Evolutionary conservation across 768 basidiomycete genomes (phyloP), one percentile per base, ranked within the genome.

Genomic region (Termitomyces sp.): DNA sequence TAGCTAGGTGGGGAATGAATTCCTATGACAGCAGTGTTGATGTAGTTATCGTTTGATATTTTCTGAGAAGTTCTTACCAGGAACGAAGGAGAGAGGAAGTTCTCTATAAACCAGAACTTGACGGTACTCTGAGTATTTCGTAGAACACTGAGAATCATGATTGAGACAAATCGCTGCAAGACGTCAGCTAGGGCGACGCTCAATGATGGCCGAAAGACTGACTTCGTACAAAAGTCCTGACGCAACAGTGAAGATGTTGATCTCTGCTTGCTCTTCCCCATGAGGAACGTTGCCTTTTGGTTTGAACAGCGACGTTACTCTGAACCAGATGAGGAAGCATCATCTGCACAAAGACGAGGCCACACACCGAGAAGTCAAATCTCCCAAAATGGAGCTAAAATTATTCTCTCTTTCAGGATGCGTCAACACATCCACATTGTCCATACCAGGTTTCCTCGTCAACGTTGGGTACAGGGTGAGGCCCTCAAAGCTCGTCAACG

Each of bases 91-190:
- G 96, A 98, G 14, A 98, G 82, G 83, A 99, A 99, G 76, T 99
- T 98, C 72, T 97, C 92, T 65, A 99, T 98, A 76, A 98, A 98
- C 97, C 97, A 98, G 77, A 98, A 99, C 73, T 99, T 99, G 73
- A 99, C 96, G 32, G 86, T 90, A 68, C 89, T 91, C 20, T 94
- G 87, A 17, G 97, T 98, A 70, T 98, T 96, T 45, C 88, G 88
- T 65, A 98, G 79, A 37, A 99, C 97, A 66, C 94, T 96, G 40
- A 98, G 80, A 60, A 98, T 93, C 97, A 98, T 99, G 76, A 99
- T 98, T 9, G 93, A 94, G 0, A 88, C 95, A 75, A 99, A 98
- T 15, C 97, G 88, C 94, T 98, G 65, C 8, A n/a, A 5, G 17
- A 34, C 50, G 15, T 45, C 66, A 47, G 66, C 57, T 52, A 49